These are phyloP conservation scores for Verruconis gallopava DNA, from an alignment of 2,329 filamentous ascomycete genomes.

Conservation along the genomic window DNA sequence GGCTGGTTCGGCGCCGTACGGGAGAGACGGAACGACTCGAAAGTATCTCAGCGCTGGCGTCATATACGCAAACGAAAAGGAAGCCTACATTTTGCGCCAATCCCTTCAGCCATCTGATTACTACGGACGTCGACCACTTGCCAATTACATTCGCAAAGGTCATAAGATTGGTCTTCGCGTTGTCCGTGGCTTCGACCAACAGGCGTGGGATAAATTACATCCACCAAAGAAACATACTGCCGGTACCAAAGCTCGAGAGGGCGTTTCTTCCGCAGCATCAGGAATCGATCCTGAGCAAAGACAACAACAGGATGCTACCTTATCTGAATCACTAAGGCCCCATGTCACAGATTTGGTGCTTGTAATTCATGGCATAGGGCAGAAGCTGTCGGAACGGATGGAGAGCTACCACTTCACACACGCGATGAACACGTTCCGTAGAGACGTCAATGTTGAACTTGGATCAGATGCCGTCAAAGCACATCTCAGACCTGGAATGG, in stretches of 20 bases:
- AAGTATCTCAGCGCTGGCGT: slow-evolving; percentile 67
- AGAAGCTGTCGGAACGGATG: slow-evolving; percentile 87
- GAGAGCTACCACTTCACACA: slow-evolving; percentile 98
- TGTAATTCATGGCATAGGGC: slow-evolving; percentile 89
- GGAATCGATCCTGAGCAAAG: slow-evolving; percentile 27
- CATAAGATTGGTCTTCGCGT: slow-evolving; percentile 72
- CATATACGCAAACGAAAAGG: slow-evolving; percentile 65
- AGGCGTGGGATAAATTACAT: slow-evolving; percentile 62
- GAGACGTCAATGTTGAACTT: slow-evolving; percentile 76
- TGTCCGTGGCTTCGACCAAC: slow-evolving; percentile 75
- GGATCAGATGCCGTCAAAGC: slow-evolving; percentile 60
- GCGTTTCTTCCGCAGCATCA: slow-evolving; percentile 31
- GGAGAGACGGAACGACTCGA: slow-evolving; percentile 35
- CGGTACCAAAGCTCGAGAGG: slow-evolving; percentile 29
- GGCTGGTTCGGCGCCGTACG: slow-evolving; percentile 27
- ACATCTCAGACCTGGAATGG: slow-evolving; percentile 62
- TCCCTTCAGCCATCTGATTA: slow-evolving; percentile 75
- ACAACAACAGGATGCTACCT: slow-evolving; percentile 39
- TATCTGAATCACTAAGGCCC: slow-evolving; percentile 50
- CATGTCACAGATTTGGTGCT: slow-evolving; percentile 78
- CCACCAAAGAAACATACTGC: slow-evolving; percentile 31
- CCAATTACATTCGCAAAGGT: slow-evolving; percentile 70
- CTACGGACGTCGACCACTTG: slow-evolving; percentile 67
- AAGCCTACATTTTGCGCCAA: slow-evolving; percentile 78
- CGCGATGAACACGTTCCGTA: slow-evolving; percentile 79